phyloP scores from a whole-genome alignment of 345 rosid genomes.

The Citrus inodora region DNA sequence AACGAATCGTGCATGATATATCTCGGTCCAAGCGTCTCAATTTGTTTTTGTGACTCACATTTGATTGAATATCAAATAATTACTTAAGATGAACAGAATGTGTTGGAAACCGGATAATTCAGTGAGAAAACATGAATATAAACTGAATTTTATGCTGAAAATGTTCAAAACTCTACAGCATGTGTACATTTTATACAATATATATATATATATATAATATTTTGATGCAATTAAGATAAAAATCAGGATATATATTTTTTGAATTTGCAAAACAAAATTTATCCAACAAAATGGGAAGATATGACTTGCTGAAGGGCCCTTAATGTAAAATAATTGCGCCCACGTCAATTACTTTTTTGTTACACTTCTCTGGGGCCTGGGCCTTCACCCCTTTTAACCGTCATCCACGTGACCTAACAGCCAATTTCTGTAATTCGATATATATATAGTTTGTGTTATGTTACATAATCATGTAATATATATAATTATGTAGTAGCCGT shows the following conservation, averaged over 20 bases:
- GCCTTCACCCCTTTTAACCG: not conserved
- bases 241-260: no score
- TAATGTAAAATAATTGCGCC: not conserved
- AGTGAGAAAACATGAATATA: not conserved
- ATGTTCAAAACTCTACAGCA: no score
- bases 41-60: not conserved
- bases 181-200: no score
- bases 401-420: constrained; percentile 4
- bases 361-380: not conserved
- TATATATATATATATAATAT: no score
- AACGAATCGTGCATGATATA: not conserved
- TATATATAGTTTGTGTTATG: no score
- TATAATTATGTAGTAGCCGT: no score
- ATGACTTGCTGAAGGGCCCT: not conserved
- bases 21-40: not conserved
- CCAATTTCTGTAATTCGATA: not conserved
- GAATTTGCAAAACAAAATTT: no score
- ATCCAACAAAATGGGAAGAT: no score
- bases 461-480: no score
- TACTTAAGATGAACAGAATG: not conserved
- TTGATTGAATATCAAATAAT: not conserved
- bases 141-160: no score
- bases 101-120: not conserved
- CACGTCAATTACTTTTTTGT: not conserved
- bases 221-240: no score